A percentile compares a stretch with the other conserved stretches of the same genome.
These are phyloP conservation scores for Cynara cardunculus DNA, from an alignment of 129 eudicot species.

Conservation along the genomic window DNA sequence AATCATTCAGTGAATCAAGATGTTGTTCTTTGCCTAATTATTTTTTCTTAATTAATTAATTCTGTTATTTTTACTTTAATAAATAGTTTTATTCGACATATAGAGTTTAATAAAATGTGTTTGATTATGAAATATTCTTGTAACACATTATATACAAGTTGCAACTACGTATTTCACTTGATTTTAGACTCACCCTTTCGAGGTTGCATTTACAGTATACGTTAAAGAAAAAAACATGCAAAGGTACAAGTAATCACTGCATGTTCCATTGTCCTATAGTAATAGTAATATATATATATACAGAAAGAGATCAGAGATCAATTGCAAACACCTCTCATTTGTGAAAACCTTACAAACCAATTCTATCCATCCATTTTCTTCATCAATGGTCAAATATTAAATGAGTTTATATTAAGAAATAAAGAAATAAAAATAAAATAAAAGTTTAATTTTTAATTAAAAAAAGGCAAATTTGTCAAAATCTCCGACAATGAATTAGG, in stretches of 20 bases:
- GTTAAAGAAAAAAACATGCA: background rate
- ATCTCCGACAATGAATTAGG: too few species aligned
- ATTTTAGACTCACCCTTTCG: background rate
- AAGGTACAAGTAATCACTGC: background rate
- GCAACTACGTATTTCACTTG: background rate
- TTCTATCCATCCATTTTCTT: too few species aligned
- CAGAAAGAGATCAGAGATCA: too few species aligned
- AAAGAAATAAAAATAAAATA: too few species aligned
- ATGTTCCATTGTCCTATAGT: background rate
- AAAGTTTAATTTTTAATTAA: too few species aligned
- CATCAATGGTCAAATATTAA: too few species aligned
- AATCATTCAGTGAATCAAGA: slow-evolving; percentile 9
- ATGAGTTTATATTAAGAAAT: too few species aligned
- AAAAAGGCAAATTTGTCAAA: too few species aligned
- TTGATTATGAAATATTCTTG: background rate
- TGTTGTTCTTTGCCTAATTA: background rate
- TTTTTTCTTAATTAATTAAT: background rate
- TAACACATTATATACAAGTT: background rate
- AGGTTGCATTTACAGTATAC: background rate
- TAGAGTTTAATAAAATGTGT: background rate
- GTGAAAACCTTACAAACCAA: too few species aligned
- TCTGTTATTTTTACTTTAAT: background rate
- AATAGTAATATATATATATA: too few species aligned
- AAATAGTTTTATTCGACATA: background rate
- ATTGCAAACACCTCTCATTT: too few species aligned